Conservation (phyloP, 257 asterid species). For the Cruciata laevipes region DNA sequence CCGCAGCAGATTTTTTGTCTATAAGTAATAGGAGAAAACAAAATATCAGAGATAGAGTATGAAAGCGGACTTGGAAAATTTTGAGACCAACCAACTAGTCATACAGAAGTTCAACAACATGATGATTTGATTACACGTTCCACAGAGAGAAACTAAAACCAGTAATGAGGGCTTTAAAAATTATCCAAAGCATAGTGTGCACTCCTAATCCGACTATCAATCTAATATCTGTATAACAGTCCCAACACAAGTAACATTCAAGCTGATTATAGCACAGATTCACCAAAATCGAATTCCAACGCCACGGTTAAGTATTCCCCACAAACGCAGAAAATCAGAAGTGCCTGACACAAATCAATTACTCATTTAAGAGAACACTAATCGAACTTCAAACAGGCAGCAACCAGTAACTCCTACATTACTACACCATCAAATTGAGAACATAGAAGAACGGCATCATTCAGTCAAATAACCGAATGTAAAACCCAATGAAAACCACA, state of each 20-base stretch:
- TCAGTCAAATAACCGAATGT: too few species aligned
- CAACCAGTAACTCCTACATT: neutral
- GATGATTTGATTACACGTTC: neutral
- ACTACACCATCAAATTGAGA: neutral
- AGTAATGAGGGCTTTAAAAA: neutral
- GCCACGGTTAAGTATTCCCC: too few species aligned
- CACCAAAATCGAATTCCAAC: neutral
- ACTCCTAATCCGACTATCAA: neutral
- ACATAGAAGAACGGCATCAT: too few species aligned
- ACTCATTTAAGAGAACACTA: too few species aligned
- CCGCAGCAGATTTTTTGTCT: constrained; percentile 91
- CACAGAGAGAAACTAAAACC: neutral
- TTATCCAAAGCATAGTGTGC: neutral
- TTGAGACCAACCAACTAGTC: neutral
- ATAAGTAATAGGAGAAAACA: constrained; percentile 10
- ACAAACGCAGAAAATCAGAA: neutral
- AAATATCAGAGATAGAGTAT: neutral
- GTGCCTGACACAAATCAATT: too few species aligned
- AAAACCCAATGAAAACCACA: too few species aligned
- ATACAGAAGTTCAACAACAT: neutral
- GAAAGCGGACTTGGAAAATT: neutral
- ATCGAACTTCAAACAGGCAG: too few species aligned
- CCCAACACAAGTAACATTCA: neutral
- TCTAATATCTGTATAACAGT: neutral
- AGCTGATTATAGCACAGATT: neutral